These are phyloP conservation scores for Alliaria petiolata DNA, from an alignment of 345 rosid species.

Conservation along the genomic window DNA sequence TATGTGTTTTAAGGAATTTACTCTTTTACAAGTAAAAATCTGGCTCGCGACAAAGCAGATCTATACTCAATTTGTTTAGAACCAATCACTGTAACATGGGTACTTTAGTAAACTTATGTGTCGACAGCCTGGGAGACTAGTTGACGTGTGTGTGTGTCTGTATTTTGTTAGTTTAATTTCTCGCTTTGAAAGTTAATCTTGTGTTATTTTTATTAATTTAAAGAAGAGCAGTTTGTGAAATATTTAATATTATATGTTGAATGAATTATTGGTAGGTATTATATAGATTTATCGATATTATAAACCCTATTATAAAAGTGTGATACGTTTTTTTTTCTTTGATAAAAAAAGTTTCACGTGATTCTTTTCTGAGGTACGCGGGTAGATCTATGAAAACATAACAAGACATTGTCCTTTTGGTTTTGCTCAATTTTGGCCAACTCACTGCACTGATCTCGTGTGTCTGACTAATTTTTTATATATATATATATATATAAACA, in stretches of 20 bases:
- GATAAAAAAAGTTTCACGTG: background rate
- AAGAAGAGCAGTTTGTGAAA: conserved; percentile 9
- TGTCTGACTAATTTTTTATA: background rate
- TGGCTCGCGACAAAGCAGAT: no score
- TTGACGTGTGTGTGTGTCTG: conserved; percentile 2
- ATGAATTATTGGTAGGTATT: background rate
- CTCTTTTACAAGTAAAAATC: background rate
- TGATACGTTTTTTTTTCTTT: background rate
- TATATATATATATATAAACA: background rate
- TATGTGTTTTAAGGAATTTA: background rate
- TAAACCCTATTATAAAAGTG: background rate
- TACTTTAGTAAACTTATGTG: conserved; percentile 20
- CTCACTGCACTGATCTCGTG: background rate
- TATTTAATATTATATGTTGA: background rate
- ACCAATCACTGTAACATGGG: background rate
- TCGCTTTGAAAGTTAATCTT: background rate
- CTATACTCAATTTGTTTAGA: no score
- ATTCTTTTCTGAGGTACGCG: background rate
- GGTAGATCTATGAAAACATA: background rate
- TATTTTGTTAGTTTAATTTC: background rate
- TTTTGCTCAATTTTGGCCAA: background rate
- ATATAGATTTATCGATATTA: background rate
- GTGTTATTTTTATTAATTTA: background rate
- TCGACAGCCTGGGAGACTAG: conserved; percentile 10
- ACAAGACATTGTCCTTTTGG: background rate